Conservation (phyloP, 2,329 filamentous ascomycete species). For the Colletotrichum melonis region DNA sequence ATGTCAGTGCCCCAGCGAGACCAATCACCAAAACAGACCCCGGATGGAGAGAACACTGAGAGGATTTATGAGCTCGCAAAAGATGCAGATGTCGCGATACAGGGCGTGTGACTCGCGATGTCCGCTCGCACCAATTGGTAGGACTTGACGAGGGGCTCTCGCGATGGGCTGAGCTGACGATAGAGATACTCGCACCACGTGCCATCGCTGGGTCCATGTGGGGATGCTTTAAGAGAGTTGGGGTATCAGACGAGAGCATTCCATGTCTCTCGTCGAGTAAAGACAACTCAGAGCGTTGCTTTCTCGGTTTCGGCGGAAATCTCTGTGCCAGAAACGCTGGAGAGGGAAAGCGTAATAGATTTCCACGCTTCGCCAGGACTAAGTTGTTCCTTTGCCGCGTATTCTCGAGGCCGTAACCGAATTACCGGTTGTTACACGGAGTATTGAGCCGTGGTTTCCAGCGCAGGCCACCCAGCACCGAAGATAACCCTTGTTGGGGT, state of each 20-base stretch:
- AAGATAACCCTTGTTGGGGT: conserved; percentile 6
- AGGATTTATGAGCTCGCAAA: neutral
- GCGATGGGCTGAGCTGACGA: too few relatives aligned
- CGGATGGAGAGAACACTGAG: neutral
- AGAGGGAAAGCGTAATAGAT: neutral
- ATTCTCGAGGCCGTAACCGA: neutral
- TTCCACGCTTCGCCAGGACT: neutral
- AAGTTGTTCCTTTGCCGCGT: neutral
- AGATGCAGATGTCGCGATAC: neutral
- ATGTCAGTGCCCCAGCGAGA: neutral
- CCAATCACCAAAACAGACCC: neutral
- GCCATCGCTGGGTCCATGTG: neutral
- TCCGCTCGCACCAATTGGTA: neutral
- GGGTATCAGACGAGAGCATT: neutral
- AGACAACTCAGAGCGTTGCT: neutral
- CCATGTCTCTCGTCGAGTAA: neutral
- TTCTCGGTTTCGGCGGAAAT: neutral
- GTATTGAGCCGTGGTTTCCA: neutral
- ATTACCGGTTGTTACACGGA: too few relatives aligned
- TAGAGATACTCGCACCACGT: neutral
- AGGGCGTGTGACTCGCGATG: conserved; percentile 18
- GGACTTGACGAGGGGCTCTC: neutral
- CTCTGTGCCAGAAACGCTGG: neutral
- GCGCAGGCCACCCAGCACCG: neutral
- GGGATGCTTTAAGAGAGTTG: neutral